These are phyloP conservation scores for Prunus mira DNA, from an alignment of 306 rosid genomes.

Conservation along the genomic window DNA sequence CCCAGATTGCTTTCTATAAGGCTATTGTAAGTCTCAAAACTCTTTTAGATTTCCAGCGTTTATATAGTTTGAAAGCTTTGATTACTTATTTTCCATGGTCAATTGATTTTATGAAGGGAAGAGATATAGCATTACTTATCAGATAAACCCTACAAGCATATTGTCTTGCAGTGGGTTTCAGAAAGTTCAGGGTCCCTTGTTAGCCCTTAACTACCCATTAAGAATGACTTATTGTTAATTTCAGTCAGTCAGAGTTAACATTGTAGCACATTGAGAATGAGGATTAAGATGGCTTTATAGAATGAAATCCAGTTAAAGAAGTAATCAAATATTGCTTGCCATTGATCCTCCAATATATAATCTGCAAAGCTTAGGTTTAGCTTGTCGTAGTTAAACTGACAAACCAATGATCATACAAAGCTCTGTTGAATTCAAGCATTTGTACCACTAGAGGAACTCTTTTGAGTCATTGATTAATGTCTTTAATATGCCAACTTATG, in stretches of 20 bases:
- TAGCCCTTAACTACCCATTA: background rate
- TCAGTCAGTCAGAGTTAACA: background rate
- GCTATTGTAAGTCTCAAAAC: constrained; percentile 62
- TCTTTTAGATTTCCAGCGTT: background rate
- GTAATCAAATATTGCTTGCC: background rate
- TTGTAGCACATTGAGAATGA: background rate
- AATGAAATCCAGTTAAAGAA: background rate
- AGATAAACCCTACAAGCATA: background rate
- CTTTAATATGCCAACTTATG: background rate
- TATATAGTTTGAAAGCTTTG: background rate
- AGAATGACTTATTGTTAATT: too few relatives aligned
- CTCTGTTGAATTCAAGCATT: background rate
- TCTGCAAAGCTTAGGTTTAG: background rate
- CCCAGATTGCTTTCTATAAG: constrained; percentile 87
- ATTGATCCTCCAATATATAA: background rate
- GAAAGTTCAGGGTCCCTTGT: background rate
- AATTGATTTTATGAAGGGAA: background rate
- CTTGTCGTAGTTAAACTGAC: background rate
- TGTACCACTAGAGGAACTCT: background rate
- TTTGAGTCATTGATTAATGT: too few relatives aligned
- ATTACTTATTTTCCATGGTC: background rate
- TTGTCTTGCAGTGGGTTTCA: background rate
- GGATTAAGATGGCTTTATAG: background rate
- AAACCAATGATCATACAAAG: background rate
- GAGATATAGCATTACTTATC: background rate